phyloP scores from a whole-genome alignment of 2,329 filamentous ascomycete genomes.

The Knufia fluminis region DNA sequence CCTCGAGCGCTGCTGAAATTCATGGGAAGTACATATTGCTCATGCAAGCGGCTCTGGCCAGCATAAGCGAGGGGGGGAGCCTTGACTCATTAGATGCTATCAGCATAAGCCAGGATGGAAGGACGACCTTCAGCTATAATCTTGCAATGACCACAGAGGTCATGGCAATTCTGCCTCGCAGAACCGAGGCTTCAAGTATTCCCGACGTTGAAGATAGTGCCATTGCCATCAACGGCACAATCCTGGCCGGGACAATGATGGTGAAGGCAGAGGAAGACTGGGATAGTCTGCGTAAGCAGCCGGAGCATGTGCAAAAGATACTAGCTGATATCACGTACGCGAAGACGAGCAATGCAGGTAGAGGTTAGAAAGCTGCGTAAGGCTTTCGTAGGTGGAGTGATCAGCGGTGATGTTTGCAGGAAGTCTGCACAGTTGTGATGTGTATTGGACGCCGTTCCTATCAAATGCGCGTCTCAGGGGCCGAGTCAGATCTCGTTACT shows the following conservation, averaged over 20 bases:
- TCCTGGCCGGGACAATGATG: slow-evolving; percentile 50
- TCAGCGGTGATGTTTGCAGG: no score
- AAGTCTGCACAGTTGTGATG: no score
- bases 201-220: slow-evolving; percentile 30
- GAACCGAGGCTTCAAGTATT: slow-evolving; percentile 36
- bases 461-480: no score
- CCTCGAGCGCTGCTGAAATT: slow-evolving; percentile 23
- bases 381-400: background rate
- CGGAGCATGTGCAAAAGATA: slow-evolving; percentile 35
- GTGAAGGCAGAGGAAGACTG: slow-evolving; percentile 48
- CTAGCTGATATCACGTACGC: slow-evolving; percentile 36
- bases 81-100: slow-evolving; percentile 6
- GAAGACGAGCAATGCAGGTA: slow-evolving; percentile 8
- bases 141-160: slow-evolving; percentile 45
- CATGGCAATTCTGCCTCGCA: slow-evolving; percentile 47
- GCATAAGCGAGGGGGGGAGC: background rate
- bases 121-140: slow-evolving; percentile 46
- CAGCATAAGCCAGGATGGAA: slow-evolving; percentile 13
- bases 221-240: slow-evolving; percentile 48
- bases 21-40: slow-evolving; percentile 33
- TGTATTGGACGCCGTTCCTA: no score
- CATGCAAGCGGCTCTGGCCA: slow-evolving; percentile 30
- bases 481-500: no score
- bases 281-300: slow-evolving; percentile 37
- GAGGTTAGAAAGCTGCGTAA: background rate